Percentiles rank a stretch among this genome's conserved stretches.
phyloP scores from a whole-genome alignment of 1,284 basidiomycete genomes.

The Cystobasidiaceae sp. region DNA sequence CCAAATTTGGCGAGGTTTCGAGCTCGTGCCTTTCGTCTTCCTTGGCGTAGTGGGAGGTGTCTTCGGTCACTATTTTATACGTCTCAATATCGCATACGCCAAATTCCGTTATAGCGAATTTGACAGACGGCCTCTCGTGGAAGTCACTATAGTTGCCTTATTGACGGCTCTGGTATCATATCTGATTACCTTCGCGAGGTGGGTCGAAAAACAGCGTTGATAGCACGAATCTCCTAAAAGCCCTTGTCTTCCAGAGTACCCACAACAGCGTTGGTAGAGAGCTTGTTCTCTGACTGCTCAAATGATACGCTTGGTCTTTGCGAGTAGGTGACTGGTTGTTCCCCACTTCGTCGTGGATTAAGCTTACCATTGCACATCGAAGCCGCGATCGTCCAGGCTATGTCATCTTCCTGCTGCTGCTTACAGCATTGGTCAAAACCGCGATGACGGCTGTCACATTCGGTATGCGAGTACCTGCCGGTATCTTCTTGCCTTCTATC shows the following conservation, averaged over 20 bases:
- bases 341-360: no score
- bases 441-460: conserved; percentile 84
- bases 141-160: conserved; percentile 55
- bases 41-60: conserved; percentile 57
- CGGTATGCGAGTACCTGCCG: conserved; percentile 87
- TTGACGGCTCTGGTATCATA: conserved; percentile 75
- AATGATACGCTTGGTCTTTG: conserved; percentile 64
- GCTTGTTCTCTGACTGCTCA: conserved; percentile 80
- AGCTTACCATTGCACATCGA: no score
- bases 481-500: conserved; percentile 94
- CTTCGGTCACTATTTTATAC: conserved; percentile 91
- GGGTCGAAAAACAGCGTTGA: background rate
- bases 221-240: conserved; percentile 15
- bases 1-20: conserved; percentile 53
- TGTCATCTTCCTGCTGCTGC: conserved; percentile 20
- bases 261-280: conserved; percentile 45
- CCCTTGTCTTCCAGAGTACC: conserved; percentile 28
- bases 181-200: conserved; percentile 52
- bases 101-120: conserved; percentile 48
- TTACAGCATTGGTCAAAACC: conserved; percentile 63
- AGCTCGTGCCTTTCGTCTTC: conserved; percentile 41
- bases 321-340: conserved; percentile 46
- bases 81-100: conserved; percentile 78
- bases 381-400: conserved; percentile 14
- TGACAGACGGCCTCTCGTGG: conserved; percentile 67